Evolutionary conservation across 1,284 basidiomycete genomes (phyloP).

Genomic region (Exobasidium cylindrosporum): DNA sequence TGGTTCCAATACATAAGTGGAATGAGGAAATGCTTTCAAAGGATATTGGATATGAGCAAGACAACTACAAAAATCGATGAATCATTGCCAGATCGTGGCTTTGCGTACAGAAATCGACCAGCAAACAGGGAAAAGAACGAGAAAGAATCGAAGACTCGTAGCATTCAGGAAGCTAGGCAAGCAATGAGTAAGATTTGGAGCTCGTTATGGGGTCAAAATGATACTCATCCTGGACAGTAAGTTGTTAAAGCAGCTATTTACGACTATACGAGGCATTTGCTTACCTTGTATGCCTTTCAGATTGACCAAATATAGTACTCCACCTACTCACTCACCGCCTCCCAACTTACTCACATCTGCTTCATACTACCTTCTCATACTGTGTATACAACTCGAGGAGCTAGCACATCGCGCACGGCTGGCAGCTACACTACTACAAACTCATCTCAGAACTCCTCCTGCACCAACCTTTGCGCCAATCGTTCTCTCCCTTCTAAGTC

Average conservation of each 20-base stretch:
- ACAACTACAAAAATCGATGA: neutral
- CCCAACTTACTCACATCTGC: neutral
- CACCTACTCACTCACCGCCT: neutral
- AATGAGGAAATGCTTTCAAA: constrained; percentile 3
- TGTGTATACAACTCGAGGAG: constrained; percentile 1
- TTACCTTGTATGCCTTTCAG: too few relatives aligned
- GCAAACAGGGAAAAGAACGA: neutral
- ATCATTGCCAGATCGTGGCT: neutral
- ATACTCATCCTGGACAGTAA: neutral
- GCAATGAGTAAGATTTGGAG: neutral
- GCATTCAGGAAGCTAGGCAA: neutral
- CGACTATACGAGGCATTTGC: too few relatives aligned
- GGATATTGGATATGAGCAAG: neutral
- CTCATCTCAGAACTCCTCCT: constrained; percentile 10
- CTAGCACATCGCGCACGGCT: neutral
- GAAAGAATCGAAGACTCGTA: neutral
- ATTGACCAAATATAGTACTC: neutral
- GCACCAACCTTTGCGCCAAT: constrained; percentile 12
- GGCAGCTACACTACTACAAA: neutral
- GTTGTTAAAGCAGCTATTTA: neutral
- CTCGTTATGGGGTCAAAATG: neutral
- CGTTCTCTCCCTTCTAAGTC: neutral
- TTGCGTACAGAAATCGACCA: neutral
- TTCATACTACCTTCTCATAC: neutral
- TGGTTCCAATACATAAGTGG: constrained; percentile 8